Evolutionary conservation across 2,329 filamentous ascomycete species (phyloP).

Genomic region (Fusarium sororula): DNA sequence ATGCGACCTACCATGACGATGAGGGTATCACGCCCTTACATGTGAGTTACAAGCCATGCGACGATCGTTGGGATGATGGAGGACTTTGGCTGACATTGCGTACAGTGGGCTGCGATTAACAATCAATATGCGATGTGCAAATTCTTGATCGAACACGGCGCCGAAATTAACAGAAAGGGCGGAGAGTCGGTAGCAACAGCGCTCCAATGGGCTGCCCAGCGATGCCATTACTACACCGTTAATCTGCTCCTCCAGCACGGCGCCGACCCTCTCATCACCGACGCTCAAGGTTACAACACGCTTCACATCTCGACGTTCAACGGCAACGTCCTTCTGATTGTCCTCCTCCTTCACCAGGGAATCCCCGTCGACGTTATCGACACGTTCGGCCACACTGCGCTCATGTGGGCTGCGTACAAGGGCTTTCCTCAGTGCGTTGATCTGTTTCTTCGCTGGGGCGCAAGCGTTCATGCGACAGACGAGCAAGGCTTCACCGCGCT

Average conservation of each 20-base stretch:
- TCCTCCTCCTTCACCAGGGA: conserved; percentile 91
- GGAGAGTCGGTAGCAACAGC: conserved; percentile 95
- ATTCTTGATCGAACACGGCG: conserved; percentile 85
- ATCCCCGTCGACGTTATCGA: conserved; percentile 94
- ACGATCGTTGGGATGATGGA: neutral
- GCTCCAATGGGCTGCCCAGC: conserved; percentile 95
- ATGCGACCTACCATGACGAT: conserved; percentile 84
- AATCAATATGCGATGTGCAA: conserved; percentile 98
- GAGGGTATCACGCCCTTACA: conserved; percentile 97
- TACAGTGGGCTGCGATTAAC: conserved; percentile 97
- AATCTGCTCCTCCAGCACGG: conserved; percentile 90
- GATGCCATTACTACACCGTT: conserved; percentile 96
- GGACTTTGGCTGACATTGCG: conserved; percentile 19
- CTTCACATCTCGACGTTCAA: conserved; percentile 97
- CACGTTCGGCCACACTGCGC: conserved; percentile 86
- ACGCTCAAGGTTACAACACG: conserved; percentile 97
- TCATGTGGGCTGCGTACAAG: conserved; percentile 99
- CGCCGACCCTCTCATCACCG: conserved; percentile 90
- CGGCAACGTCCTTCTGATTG: conserved; percentile 89
- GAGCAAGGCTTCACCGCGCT: conserved; percentile 94
- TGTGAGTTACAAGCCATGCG: conserved; percentile 61
- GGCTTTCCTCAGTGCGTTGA: conserved; percentile 93
- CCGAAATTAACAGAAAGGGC: conserved; percentile 93
- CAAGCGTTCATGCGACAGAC: conserved; percentile 88
- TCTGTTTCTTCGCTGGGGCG: conserved; percentile 92